Evolutionary conservation across 805 yeast genomes (phyloP).

Genomic region (Candida andamanensis): DNA sequence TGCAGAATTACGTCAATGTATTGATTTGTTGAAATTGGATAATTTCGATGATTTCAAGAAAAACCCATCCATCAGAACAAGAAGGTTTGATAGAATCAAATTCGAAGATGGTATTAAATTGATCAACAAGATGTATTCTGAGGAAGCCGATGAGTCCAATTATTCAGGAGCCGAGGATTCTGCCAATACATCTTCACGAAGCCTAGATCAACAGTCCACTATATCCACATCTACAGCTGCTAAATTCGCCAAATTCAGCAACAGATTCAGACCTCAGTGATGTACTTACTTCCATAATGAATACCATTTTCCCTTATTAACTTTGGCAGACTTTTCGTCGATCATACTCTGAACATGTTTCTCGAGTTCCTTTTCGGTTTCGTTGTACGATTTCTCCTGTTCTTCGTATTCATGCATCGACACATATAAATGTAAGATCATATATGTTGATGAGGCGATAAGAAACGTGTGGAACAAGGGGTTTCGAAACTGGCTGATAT

Average conservation of each 20-base stretch:
- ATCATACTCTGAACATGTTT: constrained; percentile 23
- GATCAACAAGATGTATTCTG: constrained; percentile 46
- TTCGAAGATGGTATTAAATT: constrained; percentile 65
- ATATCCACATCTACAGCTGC: constrained; percentile 22
- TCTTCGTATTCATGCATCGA: constrained; percentile 25
- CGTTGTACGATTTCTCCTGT: constrained; percentile 14
- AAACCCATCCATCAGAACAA: constrained; percentile 34
- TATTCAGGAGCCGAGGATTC: constrained; percentile 8
- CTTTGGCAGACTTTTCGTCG: constrained; percentile 19
- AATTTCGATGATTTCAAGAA: constrained; percentile 61
- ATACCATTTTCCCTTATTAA: constrained; percentile 14
- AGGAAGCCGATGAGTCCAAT: constrained; percentile 12
- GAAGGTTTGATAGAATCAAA: constrained; percentile 66
- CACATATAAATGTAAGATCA: constrained; percentile 32
- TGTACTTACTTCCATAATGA: constrained; percentile 13
- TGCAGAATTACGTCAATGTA: constrained; percentile 72
- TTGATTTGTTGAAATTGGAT: constrained; percentile 63
- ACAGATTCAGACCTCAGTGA: constrained; percentile 6
- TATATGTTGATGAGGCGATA: constrained; percentile 34
- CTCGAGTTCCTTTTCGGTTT: constrained; percentile 17
- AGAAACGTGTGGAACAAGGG: constrained; percentile 36
- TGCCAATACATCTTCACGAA: constrained; percentile 8
- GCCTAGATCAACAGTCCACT: constrained; percentile 18
- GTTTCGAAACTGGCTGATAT: constrained; percentile 29
- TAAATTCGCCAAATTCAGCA: constrained; percentile 30